These are phyloP conservation scores for Glarea lozoyensis DNA, from an alignment of 495 filamentous ascomycete genomes.

Conservation along the genomic window DNA sequence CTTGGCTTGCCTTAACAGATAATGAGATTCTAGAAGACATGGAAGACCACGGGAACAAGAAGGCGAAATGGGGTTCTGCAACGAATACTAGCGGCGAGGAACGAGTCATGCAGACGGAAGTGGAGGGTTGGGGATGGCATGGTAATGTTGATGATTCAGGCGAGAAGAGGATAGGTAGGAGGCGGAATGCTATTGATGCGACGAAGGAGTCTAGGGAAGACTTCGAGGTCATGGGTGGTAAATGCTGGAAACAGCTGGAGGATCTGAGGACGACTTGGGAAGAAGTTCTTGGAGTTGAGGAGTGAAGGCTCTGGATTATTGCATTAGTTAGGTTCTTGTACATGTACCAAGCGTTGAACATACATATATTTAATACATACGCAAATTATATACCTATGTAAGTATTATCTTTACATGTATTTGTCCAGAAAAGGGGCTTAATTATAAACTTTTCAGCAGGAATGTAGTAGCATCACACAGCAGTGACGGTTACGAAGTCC, in stretches of 20 bases:
- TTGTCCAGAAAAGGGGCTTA: no score
- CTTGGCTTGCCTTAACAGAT: constrained; percentile 70
- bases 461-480: no score
- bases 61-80: constrained; percentile 78
- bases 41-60: constrained; percentile 33
- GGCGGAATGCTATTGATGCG: constrained; percentile 44
- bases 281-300: constrained; percentile 26
- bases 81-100: constrained; percentile 48
- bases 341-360: no score
- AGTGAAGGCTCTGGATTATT: no score
- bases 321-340: no score
- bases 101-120: constrained; percentile 60
- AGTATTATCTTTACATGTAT: no score
- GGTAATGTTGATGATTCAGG: constrained; percentile 54
- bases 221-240: constrained; percentile 67
- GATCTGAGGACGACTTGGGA: constrained; percentile 74
- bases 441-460: no score
- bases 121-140: constrained; percentile 78
- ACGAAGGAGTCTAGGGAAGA: constrained; percentile 54
- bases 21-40: constrained; percentile 55
- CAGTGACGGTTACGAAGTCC: no score
- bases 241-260: constrained; percentile 81
- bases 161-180: constrained; percentile 45
- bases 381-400: no score
- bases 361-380: no score